These are phyloP conservation scores for Oryza nivara DNA, from an alignment of 176 grass and related monocot genomes.

Conservation along the genomic window DNA sequence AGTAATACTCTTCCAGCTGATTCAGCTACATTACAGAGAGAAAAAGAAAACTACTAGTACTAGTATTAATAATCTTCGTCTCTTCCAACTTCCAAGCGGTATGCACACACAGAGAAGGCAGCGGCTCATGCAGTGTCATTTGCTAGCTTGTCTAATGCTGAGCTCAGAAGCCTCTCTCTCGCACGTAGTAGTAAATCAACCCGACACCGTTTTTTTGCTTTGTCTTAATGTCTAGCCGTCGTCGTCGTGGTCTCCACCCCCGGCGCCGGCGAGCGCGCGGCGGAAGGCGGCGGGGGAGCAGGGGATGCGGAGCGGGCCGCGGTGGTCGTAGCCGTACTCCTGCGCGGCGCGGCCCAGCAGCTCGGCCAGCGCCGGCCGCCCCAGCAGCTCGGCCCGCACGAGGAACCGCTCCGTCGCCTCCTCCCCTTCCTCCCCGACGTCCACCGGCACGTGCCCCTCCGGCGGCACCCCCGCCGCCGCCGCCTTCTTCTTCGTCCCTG, in stretches of 20 bases:
- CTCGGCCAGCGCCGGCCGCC: slow-evolving; percentile 64
- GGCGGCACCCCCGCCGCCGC: slow-evolving; percentile 27
- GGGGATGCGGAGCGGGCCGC: slow-evolving; percentile 73
- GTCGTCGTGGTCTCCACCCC: not conserved
- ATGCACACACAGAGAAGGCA: slow-evolving; percentile 18
- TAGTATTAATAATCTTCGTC: not conserved
- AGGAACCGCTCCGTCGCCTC: slow-evolving; percentile 58
- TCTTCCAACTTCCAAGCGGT: not conserved
- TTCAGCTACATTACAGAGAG: slow-evolving; percentile 28
- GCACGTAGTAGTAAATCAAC: too few species aligned
- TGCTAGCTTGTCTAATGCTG: not conserved
- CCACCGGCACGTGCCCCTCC: slow-evolving; percentile 79
- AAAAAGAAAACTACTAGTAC: not conserved
- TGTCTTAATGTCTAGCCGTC: not conserved
- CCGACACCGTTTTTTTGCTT: not conserved
- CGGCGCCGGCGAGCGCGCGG: slow-evolving; percentile 43
- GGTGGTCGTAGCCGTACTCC: slow-evolving; percentile 89
- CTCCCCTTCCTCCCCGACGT: slow-evolving; percentile 43
- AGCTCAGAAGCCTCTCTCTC: not conserved
- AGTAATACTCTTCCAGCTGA: not conserved
- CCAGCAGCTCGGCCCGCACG: slow-evolving; percentile 67
- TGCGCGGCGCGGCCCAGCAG: slow-evolving; percentile 62
- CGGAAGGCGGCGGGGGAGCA: slow-evolving; percentile 70
- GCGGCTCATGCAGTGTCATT: not conserved
- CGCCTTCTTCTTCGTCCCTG: not conserved